phyloP scores from a whole-genome alignment of 1,139 yeast genomes.

The Blastobotrys capitulatus region DNA sequence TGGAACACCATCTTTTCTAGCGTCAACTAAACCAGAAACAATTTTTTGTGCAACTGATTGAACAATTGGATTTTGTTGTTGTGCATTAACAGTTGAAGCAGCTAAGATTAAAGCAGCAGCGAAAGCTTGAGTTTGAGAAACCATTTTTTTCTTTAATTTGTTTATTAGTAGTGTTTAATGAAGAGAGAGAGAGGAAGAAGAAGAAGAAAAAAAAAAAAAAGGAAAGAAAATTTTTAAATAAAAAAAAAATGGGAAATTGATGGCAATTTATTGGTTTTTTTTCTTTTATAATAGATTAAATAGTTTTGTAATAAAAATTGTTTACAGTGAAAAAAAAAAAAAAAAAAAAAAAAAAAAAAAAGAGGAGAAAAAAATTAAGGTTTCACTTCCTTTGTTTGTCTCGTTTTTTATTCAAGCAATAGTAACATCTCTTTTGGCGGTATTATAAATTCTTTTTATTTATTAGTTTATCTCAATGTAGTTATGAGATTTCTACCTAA shows the following conservation, averaged over 20 bases:
- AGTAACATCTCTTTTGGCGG: no score
- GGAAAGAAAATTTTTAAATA: background rate
- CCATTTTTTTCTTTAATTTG: background rate
- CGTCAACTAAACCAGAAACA: conserved; percentile 10
- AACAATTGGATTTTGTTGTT: conserved; percentile 3
- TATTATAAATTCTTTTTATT: no score
- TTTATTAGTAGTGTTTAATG: no score
- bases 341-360: background rate
- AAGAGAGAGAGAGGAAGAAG: background rate
- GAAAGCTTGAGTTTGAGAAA: background rate
- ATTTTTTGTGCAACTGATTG: conserved; percentile 4
- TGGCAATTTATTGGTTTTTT: background rate
- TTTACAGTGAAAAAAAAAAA: no score
- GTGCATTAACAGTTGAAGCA: background rate
- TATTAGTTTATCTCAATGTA: no score
- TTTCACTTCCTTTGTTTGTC: conserved; percentile 1
- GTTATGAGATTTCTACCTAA: no score
- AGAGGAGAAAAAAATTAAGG: background rate
- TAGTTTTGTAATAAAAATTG: no score
- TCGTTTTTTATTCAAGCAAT: background rate
- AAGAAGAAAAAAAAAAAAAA: background rate
- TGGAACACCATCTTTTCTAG: conserved; percentile 9
- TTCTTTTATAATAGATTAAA: no score
- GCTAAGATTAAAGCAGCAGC: conserved; percentile 1
- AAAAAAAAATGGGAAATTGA: background rate